Base-by-base conservation (phyloP, 1,139 yeast species). In the Pneumocystis canis region DNA sequence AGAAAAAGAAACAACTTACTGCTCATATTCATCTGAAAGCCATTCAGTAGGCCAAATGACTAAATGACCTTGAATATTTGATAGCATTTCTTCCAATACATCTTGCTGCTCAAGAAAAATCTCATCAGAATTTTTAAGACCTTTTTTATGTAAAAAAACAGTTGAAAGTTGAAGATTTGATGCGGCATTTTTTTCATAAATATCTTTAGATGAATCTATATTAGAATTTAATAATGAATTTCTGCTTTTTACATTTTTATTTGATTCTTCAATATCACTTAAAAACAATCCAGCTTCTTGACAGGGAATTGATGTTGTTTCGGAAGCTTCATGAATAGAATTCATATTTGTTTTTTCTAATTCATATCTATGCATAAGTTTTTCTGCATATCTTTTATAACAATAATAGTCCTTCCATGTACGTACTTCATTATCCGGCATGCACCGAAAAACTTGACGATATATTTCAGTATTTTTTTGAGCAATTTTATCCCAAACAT, bases 21-120 rank as follows among this genome's bases (percentile, higher is more conserved):
- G 70, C 63, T 89, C 96, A 61, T 89, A 81, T 73, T 92, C 98
- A 66, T 84, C 81, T 70, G 82, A 78, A 61, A 94, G 79, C 98
- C 98, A 94, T 66, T 89, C 90, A 0, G 88, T 79, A 0, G 98
- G 97, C 78, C 90, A 92, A 33, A 85, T 72, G 3, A 94, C 97
- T 70, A 94, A 76, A 71, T 92, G 87, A 2, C 99, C 99, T 65
- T 85, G 86, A n/a, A 92, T 78, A 65, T 88, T 85, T 62, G 78
- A 78, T 67, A 92, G 76, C 59, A 89, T 77, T 66, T 84, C 77
- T 69, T 85, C 90, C 0, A 97, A 95, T 1, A 92, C 82, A 59
- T 81, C 84, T 62, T 87, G 79, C 25, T 30, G n/a, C 65, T 86
- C 94, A 70, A 82, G 85, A 1, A 89, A 82, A 58, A 81, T 63